Base-by-base conservation (phyloP, 257 asterid species). In the Apocynum venetum region DNA sequence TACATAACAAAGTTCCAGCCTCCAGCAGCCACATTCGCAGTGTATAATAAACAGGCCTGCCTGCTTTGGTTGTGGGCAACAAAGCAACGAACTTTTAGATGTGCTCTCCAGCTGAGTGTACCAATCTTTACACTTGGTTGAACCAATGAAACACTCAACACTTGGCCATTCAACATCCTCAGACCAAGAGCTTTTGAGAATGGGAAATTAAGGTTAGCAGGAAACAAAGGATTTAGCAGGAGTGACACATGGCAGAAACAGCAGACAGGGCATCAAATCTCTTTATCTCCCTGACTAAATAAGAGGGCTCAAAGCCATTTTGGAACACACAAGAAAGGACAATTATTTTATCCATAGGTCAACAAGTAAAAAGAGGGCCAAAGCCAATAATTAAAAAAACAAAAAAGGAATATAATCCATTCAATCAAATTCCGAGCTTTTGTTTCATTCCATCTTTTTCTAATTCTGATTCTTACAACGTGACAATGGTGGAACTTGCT, bases 21-120 rank as follows among this genome's bases (percentile, higher is more conserved):
- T 44, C 70, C 20, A 25, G 35, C 41, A 44, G 46, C 78, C 71
- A 59, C 71, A 44, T 44, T 74, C 11, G 61, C 61, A 61, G 2
- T 3, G n/a, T 10, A 12, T 36, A 57, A 46, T 63, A 10, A 38
- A 10, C 12, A 49, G 12, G 44, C 40, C 49, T 19, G 15, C 35
- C 49, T 66, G 31, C 12, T 7, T 36, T 2, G 40, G 47, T 67
- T 44, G 61, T 44, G 48, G 73, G 44, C 80, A 77, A 44, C 31
- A 70, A 46, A 69, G 76, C 61, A 46, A 35, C 31, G 38, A 25
- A 49, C 82, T 65, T 81, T 64, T 44, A 53, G 74, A 69, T 77
- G 85, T 85, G 94, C 88, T 80, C 71, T 82, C 81, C 89, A 89
- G 89, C 89, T 82, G 76, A 83, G 82, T 79, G 76, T 74, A 75